Percentiles rank a stretch among this genome's conserved stretches.
Evolutionary conservation across 2,329 filamentous ascomycete species (phyloP).

Genomic region (Emmonsiellopsis sp.): DNA sequence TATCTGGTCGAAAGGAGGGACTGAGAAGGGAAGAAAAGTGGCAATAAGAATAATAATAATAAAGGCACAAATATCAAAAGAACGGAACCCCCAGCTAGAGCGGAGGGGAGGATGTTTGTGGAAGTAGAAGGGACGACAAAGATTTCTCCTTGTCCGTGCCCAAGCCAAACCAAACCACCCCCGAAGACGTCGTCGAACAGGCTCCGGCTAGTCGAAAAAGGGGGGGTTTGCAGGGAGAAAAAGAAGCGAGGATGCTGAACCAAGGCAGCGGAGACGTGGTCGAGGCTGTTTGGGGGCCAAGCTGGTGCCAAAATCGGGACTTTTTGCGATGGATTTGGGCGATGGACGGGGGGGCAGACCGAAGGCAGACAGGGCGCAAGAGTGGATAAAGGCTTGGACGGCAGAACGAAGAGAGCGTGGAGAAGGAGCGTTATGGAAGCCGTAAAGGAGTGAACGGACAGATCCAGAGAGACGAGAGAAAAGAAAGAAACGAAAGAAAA

Average conservation of each 20-base stretch:
- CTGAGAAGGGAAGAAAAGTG: constrained; percentile 2
- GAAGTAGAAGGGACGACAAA: neutral
- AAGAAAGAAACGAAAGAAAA: constrained; percentile 13
- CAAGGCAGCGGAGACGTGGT: constrained; percentile 12
- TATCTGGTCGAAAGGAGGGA: neutral
- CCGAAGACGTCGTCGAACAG: neutral
- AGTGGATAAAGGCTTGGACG: constrained; percentile 5
- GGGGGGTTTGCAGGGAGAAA: neutral
- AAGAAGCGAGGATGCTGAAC: constrained; percentile 11
- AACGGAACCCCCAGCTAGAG: too few species aligned
- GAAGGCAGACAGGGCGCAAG: neutral
- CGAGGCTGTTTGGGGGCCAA: constrained; percentile 1
- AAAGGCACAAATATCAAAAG: neutral
- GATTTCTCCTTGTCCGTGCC: neutral
- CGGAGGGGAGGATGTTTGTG: too few species aligned
- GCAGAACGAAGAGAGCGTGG: constrained; percentile 23
- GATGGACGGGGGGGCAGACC: neutral
- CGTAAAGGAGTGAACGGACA: constrained; percentile 46
- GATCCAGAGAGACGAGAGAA: constrained; percentile 23
- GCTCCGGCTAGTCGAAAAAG: constrained; percentile 1
- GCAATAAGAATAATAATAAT: neutral
- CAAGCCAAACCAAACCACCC: neutral
- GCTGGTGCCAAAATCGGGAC: neutral
- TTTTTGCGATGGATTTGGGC: too few species aligned
- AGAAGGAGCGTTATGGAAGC: constrained; percentile 24